phyloP scores from a whole-genome alignment of 345 rosid genomes.

The Trapa bicornis region DNA sequence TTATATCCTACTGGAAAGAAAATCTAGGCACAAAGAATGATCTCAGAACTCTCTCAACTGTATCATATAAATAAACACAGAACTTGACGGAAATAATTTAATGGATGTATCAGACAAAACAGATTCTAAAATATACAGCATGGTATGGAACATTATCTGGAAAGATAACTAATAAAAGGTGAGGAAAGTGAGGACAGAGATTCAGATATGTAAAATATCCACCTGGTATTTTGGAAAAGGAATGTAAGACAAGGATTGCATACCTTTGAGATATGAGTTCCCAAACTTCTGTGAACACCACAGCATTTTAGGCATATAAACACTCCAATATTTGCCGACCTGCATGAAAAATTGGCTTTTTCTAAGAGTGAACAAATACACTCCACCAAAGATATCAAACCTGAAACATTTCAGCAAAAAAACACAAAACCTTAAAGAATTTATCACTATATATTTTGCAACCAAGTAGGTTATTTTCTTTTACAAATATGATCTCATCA shows the following conservation, averaged over 20 bases:
- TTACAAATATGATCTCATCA: not conserved
- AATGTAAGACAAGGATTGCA: conserved; percentile 13
- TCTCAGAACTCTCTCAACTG: not conserved
- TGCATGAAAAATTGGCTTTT: conserved; percentile 19
- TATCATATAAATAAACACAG: not conserved
- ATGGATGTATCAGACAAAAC: not conserved
- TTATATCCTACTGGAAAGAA: not conserved
- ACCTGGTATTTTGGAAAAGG: not conserved
- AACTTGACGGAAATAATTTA: not conserved
- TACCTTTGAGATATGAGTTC: conserved; percentile 94
- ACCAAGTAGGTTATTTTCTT: not conserved
- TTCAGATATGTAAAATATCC: not conserved
- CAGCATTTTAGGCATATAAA: conserved; percentile 95
- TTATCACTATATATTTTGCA: not conserved
- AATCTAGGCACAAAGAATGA: not conserved
- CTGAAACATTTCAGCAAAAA: not conserved
- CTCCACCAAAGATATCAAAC: not conserved
- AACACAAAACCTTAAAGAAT: not conserved
- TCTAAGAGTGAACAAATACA: not conserved
- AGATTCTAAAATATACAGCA: not conserved
- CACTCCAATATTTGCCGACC: conserved; percentile 97
- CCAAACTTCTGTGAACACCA: conserved; percentile 94
- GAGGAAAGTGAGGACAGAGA: not conserved
- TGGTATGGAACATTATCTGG: not conserved
- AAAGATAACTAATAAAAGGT: not conserved